Evolutionary conservation across 306 rosid genomes (phyloP).

Genomic region (Citrullus colocynthis): DNA sequence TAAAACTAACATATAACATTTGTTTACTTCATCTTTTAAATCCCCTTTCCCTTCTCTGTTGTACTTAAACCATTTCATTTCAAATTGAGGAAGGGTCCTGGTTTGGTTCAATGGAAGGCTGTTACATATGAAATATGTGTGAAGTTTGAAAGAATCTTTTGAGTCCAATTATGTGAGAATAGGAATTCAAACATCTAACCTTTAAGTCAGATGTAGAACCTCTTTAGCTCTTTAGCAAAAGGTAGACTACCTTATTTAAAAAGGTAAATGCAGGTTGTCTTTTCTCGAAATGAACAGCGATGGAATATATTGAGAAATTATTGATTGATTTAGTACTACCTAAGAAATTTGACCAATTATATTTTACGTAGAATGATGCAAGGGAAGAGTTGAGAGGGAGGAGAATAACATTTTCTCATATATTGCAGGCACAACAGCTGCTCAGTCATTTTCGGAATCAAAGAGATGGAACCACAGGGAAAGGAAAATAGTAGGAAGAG

Average conservation of each 20-base stretch:
- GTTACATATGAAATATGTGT: background rate
- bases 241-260: background rate
- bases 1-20: background rate
- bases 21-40: background rate
- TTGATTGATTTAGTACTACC: background rate
- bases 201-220: background rate
- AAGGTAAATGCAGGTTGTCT: background rate
- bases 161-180: background rate
- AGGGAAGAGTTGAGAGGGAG: background rate
- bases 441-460: slow-evolving; percentile 82
- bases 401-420: background rate
- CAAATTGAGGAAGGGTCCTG: background rate
- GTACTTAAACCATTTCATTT: background rate
- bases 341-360: background rate
- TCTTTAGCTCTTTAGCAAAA: background rate
- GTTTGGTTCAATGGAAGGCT: background rate
- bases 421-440: slow-evolving; percentile 82
- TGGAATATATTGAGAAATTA: background rate
- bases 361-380: background rate
- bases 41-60: background rate
- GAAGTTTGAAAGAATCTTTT: background rate
- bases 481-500: slow-evolving; percentile 45
- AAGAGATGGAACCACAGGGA: slow-evolving; percentile 51
- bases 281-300: background rate
- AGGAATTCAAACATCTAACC: background rate